phyloP scores from a whole-genome alignment of 2,329 filamentous ascomycete species.

The Thielaviopsis cerberus region DNA sequence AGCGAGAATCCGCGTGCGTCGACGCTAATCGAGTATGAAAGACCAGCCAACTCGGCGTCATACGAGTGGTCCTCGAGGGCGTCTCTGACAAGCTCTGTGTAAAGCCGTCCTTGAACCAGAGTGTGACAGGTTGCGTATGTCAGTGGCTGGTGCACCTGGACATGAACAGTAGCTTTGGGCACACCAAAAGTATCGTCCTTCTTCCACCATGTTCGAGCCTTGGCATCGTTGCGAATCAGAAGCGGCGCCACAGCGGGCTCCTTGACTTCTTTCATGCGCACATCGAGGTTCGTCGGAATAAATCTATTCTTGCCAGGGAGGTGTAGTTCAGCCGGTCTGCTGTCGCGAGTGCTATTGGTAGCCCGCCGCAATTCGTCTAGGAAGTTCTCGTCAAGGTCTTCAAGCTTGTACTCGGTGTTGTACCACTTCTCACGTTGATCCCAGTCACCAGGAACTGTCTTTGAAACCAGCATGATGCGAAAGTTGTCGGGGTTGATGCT shows the following conservation, averaged over 20 bases:
- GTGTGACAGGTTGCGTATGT: constrained; percentile 65
- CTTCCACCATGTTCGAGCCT: constrained; percentile 83
- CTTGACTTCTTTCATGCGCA: constrained; percentile 81
- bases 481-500: constrained; percentile 78
- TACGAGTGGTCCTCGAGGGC: constrained; percentile 86
- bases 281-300: constrained; percentile 78
- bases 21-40: constrained; percentile 62
- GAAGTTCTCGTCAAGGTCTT: constrained; percentile 61
- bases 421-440: constrained; percentile 91
- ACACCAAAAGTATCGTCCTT: constrained; percentile 99
- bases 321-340: constrained; percentile 53
- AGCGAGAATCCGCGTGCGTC: constrained; percentile 59
- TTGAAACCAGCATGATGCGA: constrained; percentile 63
- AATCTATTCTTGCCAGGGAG: constrained; percentile 90
- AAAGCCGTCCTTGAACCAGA: constrained; percentile 59
- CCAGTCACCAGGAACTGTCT: constrained; percentile 69
- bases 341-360: constrained; percentile 33
- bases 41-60: constrained; percentile 78
- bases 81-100: constrained; percentile 72
- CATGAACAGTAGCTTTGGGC: constrained; percentile 72
- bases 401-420: constrained; percentile 76
- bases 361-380: constrained; percentile 51
- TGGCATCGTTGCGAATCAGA: constrained; percentile 66
- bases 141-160: constrained; percentile 62
- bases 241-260: constrained; percentile 56